Conservation (phyloP, 768 basidiomycete genomes). For the Hypsizygus marmoreus region DNA sequence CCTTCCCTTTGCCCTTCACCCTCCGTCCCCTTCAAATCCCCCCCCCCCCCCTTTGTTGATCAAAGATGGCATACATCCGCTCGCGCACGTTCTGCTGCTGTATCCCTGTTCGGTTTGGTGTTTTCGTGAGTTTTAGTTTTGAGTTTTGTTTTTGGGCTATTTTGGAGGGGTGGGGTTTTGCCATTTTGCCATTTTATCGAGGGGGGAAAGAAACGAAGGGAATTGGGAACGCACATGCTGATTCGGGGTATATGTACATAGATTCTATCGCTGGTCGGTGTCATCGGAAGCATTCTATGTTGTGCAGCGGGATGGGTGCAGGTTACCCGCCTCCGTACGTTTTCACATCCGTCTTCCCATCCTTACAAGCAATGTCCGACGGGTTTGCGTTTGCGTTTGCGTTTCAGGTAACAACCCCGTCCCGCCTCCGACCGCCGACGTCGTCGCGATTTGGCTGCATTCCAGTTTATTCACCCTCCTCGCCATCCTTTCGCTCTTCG, state of each 20-base stretch:
- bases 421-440: conserved; percentile 36
- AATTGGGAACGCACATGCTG: no score
- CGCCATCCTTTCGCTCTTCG: conserved; percentile 48
- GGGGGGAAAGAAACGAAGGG: no score
- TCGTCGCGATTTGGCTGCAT: conserved; percentile 48
- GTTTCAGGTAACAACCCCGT: no score
- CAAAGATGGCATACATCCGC: conserved; percentile 52
- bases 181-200: no score
- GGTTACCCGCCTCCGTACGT: conserved; percentile 45
- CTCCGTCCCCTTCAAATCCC: conserved; percentile 23
- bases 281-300: conserved; percentile 44
- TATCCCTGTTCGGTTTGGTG: conserved; percentile 65
- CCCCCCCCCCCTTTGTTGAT: no score
- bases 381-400: no score
- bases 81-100: conserved; percentile 65
- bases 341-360: neutral
- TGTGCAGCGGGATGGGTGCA: conserved; percentile 49
- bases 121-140: conserved; percentile 43
- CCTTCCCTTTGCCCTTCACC: conserved; percentile 15
- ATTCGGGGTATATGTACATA: no score
- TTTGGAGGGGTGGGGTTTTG: no score
- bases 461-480: conserved; percentile 49
- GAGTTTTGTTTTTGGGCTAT: neutral
- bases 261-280: conserved; percentile 44
- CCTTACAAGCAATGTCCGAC: neutral